Evolutionary conservation across 495 filamentous ascomycete genomes (phyloP).

Genomic region (Friedmanniomyces simplex): DNA sequence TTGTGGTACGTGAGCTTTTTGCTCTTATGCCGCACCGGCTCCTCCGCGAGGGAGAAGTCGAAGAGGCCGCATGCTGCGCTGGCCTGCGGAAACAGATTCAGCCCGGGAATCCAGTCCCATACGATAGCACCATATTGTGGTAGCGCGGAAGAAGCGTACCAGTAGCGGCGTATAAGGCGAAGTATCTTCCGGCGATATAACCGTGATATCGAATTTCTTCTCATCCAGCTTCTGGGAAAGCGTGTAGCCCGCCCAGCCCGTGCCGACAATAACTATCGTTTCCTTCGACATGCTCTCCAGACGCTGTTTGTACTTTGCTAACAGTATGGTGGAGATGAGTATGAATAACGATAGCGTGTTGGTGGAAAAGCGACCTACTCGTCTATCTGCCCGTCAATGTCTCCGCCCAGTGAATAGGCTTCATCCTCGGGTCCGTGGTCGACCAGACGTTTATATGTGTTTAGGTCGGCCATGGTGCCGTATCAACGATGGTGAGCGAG

Average conservation of each 20-base stretch:
- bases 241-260: conserved; percentile 11
- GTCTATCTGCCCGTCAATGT: background rate
- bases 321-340: background rate
- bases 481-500: no score
- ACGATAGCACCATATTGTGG: background rate
- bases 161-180: conserved; percentile 9
- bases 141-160: background rate
- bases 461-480: background rate
- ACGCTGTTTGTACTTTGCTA: background rate
- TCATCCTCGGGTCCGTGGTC: background rate
- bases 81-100: background rate
- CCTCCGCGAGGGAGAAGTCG: conserved; percentile 13
- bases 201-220: conserved; percentile 5
- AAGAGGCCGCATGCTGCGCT: conserved; percentile 17
- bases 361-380: background rate
- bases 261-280: conserved; percentile 11
- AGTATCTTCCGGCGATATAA: conserved; percentile 11
- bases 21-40: conserved; percentile 8
- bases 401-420: background rate
- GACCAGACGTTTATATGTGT: background rate
- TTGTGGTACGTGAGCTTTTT: conserved; percentile 11
- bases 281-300: conserved; percentile 3
- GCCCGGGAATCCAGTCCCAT: no score
- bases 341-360: background rate
- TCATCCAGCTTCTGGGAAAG: conserved; percentile 9